Conservation (phyloP, 257 asterid species). For the Fraxinus anomala region DNA sequence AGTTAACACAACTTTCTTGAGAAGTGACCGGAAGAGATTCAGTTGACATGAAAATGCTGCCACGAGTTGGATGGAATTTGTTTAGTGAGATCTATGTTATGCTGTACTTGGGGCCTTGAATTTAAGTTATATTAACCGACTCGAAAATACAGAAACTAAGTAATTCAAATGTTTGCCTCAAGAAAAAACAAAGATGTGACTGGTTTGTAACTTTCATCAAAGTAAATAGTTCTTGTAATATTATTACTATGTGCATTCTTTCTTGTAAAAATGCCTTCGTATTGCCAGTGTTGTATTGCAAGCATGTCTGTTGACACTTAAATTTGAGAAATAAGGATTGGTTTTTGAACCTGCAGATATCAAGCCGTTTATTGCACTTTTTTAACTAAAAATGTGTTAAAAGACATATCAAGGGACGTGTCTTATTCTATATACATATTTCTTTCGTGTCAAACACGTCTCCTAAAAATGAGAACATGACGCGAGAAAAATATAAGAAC, state of each 20-base stretch:
- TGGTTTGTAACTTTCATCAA: conserved; percentile 40
- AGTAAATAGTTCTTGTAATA: conserved; percentile 30
- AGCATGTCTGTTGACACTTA: conserved; percentile 18
- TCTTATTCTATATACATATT: too few relatives aligned
- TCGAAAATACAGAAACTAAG: conserved; percentile 31
- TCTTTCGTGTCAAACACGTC: too few relatives aligned
- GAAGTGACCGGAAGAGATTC: conserved; percentile 1
- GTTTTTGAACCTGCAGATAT: neutral
- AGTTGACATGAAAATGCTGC: conserved; percentile 20
- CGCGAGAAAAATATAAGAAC: too few relatives aligned
- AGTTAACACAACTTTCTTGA: conserved; percentile 38
- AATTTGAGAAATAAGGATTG: conserved; percentile 12
- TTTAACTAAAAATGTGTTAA: neutral
- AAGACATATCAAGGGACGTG: too few relatives aligned
- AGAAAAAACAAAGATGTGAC: conserved; percentile 23
- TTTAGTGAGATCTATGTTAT: conserved; percentile 15
- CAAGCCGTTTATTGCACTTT: neutral
- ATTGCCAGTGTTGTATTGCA: conserved; percentile 21
- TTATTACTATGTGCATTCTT: conserved; percentile 46
- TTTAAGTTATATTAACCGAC: conserved; percentile 22
- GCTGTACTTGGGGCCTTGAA: conserved; percentile 33
- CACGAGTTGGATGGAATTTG: conserved; percentile 12
- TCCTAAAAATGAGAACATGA: too few relatives aligned
- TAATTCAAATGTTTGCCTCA: conserved; percentile 28
- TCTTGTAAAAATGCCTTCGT: conserved; percentile 48